These are phyloP conservation scores for Lyophyllum decastes DNA, from an alignment of 768 basidiomycete genomes.

Conservation along the genomic window DNA sequence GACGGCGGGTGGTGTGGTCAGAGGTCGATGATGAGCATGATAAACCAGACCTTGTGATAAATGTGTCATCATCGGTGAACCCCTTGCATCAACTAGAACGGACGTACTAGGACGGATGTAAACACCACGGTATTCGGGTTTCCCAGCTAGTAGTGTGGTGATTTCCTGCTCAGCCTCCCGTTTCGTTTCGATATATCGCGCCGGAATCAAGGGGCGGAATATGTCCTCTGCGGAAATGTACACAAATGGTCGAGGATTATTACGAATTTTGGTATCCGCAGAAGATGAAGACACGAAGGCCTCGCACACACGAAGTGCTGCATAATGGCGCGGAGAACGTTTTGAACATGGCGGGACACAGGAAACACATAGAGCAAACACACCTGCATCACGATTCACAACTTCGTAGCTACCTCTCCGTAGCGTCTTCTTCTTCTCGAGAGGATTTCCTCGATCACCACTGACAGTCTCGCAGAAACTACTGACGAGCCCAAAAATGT, in stretches of 20 bases:
- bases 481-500: conserved; percentile 51
- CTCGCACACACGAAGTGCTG: conserved; percentile 78
- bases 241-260: conserved; percentile 69
- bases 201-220: conserved; percentile 83
- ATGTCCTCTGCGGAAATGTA: conserved; percentile 96
- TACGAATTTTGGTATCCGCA: conserved; percentile 22
- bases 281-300: conserved; percentile 60
- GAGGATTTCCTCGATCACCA: conserved; percentile 55
- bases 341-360: not conserved
- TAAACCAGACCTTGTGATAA: conserved; percentile 80
- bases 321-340: conserved; percentile 1
- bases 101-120: conserved; percentile 88
- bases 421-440: conserved; percentile 43
- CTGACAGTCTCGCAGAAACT: conserved; percentile 38
- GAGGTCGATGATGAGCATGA: conserved; percentile 91
- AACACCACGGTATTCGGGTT: conserved; percentile 60
- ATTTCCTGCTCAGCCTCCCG: conserved; percentile 84
- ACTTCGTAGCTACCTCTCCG: conserved; percentile 63
- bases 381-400: conserved; percentile 91
- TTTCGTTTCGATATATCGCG: conserved; percentile 91
- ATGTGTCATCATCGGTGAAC: not conserved
- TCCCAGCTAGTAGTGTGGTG: conserved; percentile 45
- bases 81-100: conserved; percentile 10
- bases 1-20: conserved; percentile 83
- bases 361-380: conserved; percentile 25